Evolutionary conservation across 2,329 filamentous ascomycete genomes (phyloP).

Genomic region (Fusarium subglutinans): DNA sequence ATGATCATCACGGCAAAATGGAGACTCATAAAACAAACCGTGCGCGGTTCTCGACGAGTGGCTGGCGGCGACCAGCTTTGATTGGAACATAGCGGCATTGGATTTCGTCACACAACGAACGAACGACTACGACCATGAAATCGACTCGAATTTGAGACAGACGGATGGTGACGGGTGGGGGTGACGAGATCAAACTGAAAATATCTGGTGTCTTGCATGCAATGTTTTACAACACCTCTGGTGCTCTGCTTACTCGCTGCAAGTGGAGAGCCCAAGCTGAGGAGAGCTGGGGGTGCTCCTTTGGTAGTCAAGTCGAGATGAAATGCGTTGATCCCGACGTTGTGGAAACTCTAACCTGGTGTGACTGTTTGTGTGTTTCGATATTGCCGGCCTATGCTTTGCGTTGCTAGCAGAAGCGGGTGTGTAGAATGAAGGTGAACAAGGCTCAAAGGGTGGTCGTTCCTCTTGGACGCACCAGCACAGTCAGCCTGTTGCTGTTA

Average conservation of each 20-base stretch:
- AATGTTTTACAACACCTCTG: conserved; percentile 25
- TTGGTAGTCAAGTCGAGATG: conserved; percentile 52
- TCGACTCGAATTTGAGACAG: conserved; percentile 41
- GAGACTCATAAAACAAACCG: conserved; percentile 39
- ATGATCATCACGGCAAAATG: conserved; percentile 45
- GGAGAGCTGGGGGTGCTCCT: conserved; percentile 43
- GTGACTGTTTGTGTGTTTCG: conserved; percentile 42
- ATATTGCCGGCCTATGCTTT: conserved; percentile 30
- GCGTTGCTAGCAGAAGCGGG: neutral
- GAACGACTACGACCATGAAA: conserved; percentile 38
- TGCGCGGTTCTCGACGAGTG: conserved; percentile 43
- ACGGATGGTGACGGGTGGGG: conserved; percentile 43
- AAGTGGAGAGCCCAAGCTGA: conserved; percentile 36
- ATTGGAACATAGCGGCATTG: conserved; percentile 46
- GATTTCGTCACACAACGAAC: conserved; percentile 43
- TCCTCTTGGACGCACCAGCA: neutral
- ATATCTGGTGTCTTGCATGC: conserved; percentile 40
- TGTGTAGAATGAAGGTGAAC: conserved; percentile 27
- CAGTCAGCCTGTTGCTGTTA: neutral
- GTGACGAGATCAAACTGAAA: conserved; percentile 37
- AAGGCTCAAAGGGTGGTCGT: neutral
- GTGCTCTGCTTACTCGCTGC: conserved; percentile 9
- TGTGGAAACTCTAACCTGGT: conserved; percentile 41
- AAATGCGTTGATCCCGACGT: conserved; percentile 48
- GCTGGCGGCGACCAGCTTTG: conserved; percentile 35